Evolutionary conservation across 169 alveolate genomes (phyloP), one percentile per base, ranked within the genome.

Genomic region (Neospora caninum): DNA sequence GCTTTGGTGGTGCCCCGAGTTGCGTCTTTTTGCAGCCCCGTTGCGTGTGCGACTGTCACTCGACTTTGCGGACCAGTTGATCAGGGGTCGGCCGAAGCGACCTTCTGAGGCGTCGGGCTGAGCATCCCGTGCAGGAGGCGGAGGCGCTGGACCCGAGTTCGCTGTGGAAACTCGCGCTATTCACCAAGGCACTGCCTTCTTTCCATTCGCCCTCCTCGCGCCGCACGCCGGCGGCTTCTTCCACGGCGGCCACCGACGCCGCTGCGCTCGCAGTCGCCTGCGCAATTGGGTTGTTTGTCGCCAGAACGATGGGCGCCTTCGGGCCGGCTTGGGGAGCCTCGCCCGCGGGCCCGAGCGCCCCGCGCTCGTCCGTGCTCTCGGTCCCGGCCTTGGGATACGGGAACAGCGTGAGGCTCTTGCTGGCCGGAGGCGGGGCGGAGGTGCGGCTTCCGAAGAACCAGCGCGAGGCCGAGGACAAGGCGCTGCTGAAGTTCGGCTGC

Each of bases 41-140:
- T 13, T 49, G 22, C 58, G 58, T 49, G 13, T 7, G 13, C 4
- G 58, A 49, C 4, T n/a, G n/a, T 7, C 58, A 49, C 4, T 7
- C 58, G 22, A 13, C 4, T 49, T 49, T 49, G 58, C 58, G 58
- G 69, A 96, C 97, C 94, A 98, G 95, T 93, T 98, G 98, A 78
- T 98, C 98, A 27, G 99, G 97, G 13, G 99, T 98, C 25, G 99
- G 99, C 38, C 98, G 95, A 49, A 98, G 93, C n/a, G 99, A 96
- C 84, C 97, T 96, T 49, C 98, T 93, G 78, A 93, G 94, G 70
- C 54, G 91, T n/a, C 88, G 43, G 64, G 95, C 39, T 10, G 93
- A 78, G 53, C 80, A 73, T 18, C 93, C 89, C 16, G 89, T 41
- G 89, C 89, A 82, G 89, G 43, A 42, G 18, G 38, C 34, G 53